Evolutionary conservation across 805 yeast species (phyloP).

Genomic region (Priceomyces carsonii): DNA sequence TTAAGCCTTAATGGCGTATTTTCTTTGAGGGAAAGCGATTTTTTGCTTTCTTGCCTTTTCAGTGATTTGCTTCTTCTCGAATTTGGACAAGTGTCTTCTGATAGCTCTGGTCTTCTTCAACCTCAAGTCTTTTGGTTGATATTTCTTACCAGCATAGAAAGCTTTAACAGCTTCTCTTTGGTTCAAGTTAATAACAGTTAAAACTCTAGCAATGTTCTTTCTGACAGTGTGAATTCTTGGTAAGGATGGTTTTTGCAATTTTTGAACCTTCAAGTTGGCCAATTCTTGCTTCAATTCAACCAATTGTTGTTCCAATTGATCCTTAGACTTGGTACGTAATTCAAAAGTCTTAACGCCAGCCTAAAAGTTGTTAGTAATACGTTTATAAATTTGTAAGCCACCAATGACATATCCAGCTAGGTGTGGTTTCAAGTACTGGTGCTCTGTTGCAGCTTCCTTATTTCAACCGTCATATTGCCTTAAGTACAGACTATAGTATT

Average conservation of each 20-base stretch:
- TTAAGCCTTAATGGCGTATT: slow-evolving; percentile 98
- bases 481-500: too few relatives aligned
- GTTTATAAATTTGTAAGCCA: too few relatives aligned
- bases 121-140: slow-evolving; percentile 97
- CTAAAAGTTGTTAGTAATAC: slow-evolving; percentile 34
- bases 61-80: slow-evolving; percentile 81
- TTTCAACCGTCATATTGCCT: too few relatives aligned
- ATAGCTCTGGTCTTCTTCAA: slow-evolving; percentile 99
- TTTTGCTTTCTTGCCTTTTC: slow-evolving; percentile 88
- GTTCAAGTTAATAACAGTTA: slow-evolving; percentile 94
- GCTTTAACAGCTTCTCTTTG: slow-evolving; percentile 95
- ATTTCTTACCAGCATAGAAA: slow-evolving; percentile 93
- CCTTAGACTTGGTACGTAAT: slow-evolving; percentile 96
- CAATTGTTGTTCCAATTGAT: slow-evolving; percentile 91
- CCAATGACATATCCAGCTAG: too few relatives aligned
- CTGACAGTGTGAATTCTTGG: slow-evolving; percentile 97
- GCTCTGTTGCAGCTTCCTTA: too few relatives aligned
- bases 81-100: slow-evolving; percentile 92
- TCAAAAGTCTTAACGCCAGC: slow-evolving; percentile 94
- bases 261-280: slow-evolving; percentile 94
- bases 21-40: slow-evolving; percentile 97
- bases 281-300: slow-evolving; percentile 96
- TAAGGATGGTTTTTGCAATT: slow-evolving; percentile 85
- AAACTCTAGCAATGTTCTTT: slow-evolving; percentile 97
- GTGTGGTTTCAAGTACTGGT: too few relatives aligned